Evolutionary conservation across 345 rosid genomes (phyloP).

Genomic region (Rhodomyrtus tomentosa): DNA sequence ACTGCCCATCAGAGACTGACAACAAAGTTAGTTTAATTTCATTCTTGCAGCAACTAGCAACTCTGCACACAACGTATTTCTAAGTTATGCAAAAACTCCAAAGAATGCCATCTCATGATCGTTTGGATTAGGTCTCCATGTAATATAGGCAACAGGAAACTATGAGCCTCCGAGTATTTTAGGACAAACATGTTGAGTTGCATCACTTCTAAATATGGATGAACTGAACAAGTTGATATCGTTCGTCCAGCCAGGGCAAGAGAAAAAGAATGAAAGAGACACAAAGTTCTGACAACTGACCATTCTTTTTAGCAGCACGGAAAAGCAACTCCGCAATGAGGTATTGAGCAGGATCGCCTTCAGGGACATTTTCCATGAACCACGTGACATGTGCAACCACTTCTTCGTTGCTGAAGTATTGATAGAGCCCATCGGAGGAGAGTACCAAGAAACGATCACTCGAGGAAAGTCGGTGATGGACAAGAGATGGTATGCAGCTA

Average conservation of each 20-base stretch:
- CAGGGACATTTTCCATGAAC: constrained; percentile 96
- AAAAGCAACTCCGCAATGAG: constrained; percentile 85
- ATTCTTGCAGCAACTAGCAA: not conserved
- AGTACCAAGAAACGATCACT: constrained; percentile 82
- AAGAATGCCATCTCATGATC: not conserved
- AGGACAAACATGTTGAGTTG: not conserved
- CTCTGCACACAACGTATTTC: not conserved
- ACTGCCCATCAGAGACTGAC: no score
- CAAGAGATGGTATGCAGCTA: constrained; percentile 62
- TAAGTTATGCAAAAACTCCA: not conserved
- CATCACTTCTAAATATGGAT: not conserved
- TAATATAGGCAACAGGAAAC: not conserved
- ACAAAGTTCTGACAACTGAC: constrained; percentile 19
- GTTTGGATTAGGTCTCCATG: not conserved
- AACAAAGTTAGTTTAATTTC: not conserved
- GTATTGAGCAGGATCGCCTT: constrained; percentile 95
- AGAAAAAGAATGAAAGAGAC: not conserved
- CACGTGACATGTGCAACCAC: constrained; percentile 93
- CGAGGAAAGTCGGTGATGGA: constrained; percentile 82
- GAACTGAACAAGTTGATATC: not conserved
- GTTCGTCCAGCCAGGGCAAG: not conserved
- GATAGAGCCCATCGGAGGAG: constrained; percentile 90
- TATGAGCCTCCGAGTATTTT: not conserved
- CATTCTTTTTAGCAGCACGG: constrained; percentile 96
- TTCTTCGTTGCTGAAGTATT: constrained; percentile 93